Evolutionary conservation across 352 stramenopile species (phyloP).

Genomic region (Nothophytophthora sp.): DNA sequence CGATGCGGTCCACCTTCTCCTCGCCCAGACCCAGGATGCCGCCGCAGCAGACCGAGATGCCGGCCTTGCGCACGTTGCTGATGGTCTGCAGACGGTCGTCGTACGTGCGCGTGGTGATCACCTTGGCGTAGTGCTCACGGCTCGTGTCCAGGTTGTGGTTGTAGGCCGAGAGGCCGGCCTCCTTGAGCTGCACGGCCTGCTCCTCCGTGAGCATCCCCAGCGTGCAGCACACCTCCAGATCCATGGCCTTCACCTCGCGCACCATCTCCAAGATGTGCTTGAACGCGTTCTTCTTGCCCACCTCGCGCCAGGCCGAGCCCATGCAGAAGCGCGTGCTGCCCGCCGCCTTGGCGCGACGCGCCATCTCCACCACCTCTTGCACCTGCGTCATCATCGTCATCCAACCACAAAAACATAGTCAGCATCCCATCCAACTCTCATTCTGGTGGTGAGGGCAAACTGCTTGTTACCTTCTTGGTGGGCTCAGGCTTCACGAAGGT

Average conservation of each 20-base stretch:
- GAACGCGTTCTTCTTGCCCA: slow-evolving; percentile 99
- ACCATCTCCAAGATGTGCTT: slow-evolving; percentile 98
- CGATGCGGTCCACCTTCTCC: slow-evolving; percentile 93
- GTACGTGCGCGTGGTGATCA: slow-evolving; percentile 97
- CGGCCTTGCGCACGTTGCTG: slow-evolving; percentile 96
- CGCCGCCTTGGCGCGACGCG: slow-evolving; percentile 93
- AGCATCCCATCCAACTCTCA: too few species aligned
- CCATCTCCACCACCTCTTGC: slow-evolving; percentile 96
- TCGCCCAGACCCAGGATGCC: slow-evolving; percentile 98
- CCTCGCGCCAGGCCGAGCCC: slow-evolving; percentile 97
- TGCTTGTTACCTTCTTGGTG: slow-evolving; percentile 94
- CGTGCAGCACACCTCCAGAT: slow-evolving; percentile 96
- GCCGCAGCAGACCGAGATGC: slow-evolving; percentile 97
- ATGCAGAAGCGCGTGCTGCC: slow-evolving; percentile 98
- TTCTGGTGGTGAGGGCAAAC: too few species aligned
- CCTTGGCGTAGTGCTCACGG: slow-evolving; percentile 97
- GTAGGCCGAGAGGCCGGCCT: slow-evolving; percentile 97
- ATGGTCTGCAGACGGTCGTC: slow-evolving; percentile 97
- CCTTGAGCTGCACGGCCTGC: slow-evolving; percentile 96
- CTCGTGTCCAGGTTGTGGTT: slow-evolving; percentile 99
- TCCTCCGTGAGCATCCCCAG: slow-evolving; percentile 97
- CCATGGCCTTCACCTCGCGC: slow-evolving; percentile 90
- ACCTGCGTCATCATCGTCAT: too few species aligned
- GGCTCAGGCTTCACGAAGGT: slow-evolving; percentile 99
- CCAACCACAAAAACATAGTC: too few species aligned